Percentiles rank a stretch among this genome's conserved stretches.
phyloP scores from a whole-genome alignment of 306 rosid species.

The Fagus crenata region DNA sequence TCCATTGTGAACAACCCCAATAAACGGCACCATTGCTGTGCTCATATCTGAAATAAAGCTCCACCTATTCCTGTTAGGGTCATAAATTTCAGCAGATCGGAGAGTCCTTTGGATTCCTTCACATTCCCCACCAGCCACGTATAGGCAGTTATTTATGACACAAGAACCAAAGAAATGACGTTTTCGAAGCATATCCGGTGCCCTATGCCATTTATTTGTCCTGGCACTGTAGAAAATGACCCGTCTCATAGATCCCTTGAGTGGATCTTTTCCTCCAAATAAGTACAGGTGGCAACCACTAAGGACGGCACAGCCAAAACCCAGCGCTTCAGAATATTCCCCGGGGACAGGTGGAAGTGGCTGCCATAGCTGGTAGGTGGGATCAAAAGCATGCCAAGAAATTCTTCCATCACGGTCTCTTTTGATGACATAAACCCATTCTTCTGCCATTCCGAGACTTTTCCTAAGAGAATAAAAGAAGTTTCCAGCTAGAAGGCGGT shows the following conservation, averaged over 20 bases:
- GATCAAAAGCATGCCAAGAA: slow-evolving; percentile 97
- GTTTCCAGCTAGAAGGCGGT: slow-evolving; percentile 86
- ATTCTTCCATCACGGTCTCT: slow-evolving; percentile 94
- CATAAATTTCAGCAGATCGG: slow-evolving; percentile 92
- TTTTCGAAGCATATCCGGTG: slow-evolving; percentile 95
- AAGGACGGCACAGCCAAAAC: slow-evolving; percentile 97
- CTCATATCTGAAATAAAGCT: slow-evolving; percentile 91
- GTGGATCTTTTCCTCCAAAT: slow-evolving; percentile 94
- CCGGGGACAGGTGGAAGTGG: slow-evolving; percentile 95
- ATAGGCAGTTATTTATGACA: slow-evolving; percentile 93
- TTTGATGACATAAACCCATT: slow-evolving; percentile 97
- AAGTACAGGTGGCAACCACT: slow-evolving; percentile 97
- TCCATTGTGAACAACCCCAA: slow-evolving; percentile 90
- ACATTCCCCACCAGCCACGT: slow-evolving; percentile 99
- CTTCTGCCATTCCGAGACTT: slow-evolving; percentile 99
- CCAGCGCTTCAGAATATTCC: slow-evolving; percentile 93
- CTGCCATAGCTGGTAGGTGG: slow-evolving; percentile 95
- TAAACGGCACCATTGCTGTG: slow-evolving; percentile 95
- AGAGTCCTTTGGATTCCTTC: slow-evolving; percentile 97
- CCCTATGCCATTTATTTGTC: slow-evolving; percentile 97
- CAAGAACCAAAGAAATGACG: slow-evolving; percentile 94
- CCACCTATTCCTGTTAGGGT: slow-evolving; percentile 89
- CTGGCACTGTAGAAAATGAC: slow-evolving; percentile 94
- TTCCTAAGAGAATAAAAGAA: slow-evolving; percentile 90
- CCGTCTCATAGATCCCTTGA: slow-evolving; percentile 91